Percentiles rank a stretch among this genome's conserved stretches.
Conservation (phyloP, 129 eudicot genomes). For the Chrysanthemum seticuspe region DNA sequence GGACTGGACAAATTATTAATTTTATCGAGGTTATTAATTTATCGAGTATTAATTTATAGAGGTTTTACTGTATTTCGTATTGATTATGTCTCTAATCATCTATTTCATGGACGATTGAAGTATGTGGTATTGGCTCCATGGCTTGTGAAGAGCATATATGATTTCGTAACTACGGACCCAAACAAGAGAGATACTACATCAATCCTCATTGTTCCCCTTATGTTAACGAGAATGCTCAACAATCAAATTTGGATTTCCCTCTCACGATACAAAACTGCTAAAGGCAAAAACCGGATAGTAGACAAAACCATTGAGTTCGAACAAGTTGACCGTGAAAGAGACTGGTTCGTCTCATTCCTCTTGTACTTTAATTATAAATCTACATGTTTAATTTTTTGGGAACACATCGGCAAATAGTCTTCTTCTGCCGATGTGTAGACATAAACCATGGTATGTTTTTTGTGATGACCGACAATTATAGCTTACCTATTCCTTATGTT, state of each 20-base stretch:
- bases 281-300: slow-evolving; percentile 65
- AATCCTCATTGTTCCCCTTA: slow-evolving; percentile 38
- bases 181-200: slow-evolving; percentile 37
- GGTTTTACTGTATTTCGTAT: too few species aligned
- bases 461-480: too few species aligned
- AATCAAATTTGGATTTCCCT: slow-evolving; percentile 75
- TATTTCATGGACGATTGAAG: slow-evolving; percentile 27
- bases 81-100: background rate
- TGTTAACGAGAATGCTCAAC: slow-evolving; percentile 53
- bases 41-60: too few species aligned
- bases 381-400: background rate
- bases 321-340: slow-evolving; percentile 74
- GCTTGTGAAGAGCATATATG: slow-evolving; percentile 50
- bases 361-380: background rate
- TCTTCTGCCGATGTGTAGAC: too few species aligned
- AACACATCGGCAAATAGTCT: background rate
- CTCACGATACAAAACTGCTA: slow-evolving; percentile 73
- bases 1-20: too few species aligned
- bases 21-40: too few species aligned
- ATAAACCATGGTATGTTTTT: too few species aligned
- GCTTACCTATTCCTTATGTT: background rate
- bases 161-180: slow-evolving; percentile 22
- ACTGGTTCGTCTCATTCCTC: slow-evolving; percentile 41
- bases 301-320: slow-evolving; percentile 76
- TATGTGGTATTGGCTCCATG: slow-evolving; percentile 62